A percentile compares a stretch with the other conserved stretches of the same genome.
Evolutionary conservation across 768 basidiomycete genomes (phyloP).

Genomic region (Suillus brevipes): DNA sequence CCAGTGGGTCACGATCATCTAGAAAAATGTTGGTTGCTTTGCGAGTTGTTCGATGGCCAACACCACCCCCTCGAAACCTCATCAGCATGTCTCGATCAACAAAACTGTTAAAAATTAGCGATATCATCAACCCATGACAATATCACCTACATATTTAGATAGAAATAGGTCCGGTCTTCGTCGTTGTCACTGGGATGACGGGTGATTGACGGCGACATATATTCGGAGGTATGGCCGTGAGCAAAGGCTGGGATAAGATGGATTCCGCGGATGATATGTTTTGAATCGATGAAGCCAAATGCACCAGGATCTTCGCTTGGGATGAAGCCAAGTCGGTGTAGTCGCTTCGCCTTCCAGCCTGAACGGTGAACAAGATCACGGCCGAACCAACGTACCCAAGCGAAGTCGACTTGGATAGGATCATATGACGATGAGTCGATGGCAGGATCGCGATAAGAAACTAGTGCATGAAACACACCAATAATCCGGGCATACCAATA

Average conservation of each 20-base stretch:
- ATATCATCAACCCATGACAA: neutral
- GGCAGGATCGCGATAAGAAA: neutral
- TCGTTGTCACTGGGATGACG: conserved; percentile 14
- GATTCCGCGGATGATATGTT: conserved; percentile 35
- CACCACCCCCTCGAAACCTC: conserved; percentile 31
- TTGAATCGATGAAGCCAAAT: conserved; percentile 50
- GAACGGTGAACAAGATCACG: conserved; percentile 21
- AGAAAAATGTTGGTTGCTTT: neutral
- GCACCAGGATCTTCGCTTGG: conserved; percentile 24
- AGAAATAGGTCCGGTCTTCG: conserved; percentile 34
- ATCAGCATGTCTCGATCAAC: conserved; percentile 43
- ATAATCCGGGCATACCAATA: conserved; percentile 36
- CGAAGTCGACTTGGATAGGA: conserved; percentile 33
- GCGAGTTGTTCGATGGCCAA: conserved; percentile 28
- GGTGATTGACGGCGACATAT: conserved; percentile 12
- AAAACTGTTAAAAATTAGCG: conserved; percentile 28
- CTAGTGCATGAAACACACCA: neutral
- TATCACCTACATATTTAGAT: conserved; percentile 35
- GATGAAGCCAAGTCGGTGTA: conserved; percentile 44
- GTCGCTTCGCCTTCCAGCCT: conserved; percentile 27
- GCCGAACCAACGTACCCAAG: conserved; percentile 44
- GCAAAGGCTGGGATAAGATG: conserved; percentile 46
- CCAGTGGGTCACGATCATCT: neutral
- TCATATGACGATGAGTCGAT: conserved; percentile 17
- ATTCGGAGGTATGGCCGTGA: conserved; percentile 20